Conservation (phyloP, 2,329 filamentous ascomycete genomes). For the Mycocentrospora acerina region DNA sequence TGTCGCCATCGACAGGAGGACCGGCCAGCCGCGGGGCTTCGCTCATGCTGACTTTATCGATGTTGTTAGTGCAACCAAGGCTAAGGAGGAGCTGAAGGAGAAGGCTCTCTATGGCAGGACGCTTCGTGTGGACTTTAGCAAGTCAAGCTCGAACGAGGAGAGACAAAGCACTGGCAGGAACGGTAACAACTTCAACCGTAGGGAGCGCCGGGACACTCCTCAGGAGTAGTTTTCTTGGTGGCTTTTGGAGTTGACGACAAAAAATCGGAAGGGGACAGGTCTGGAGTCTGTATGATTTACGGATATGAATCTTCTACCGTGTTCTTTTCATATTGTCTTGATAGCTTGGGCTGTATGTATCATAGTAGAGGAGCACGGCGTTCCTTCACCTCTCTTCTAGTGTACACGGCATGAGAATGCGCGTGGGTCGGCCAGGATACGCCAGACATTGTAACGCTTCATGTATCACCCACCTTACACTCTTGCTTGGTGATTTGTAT, state of each 20-base stretch:
- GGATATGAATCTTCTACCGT: conserved; percentile 15
- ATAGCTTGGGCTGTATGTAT: conserved; percentile 27
- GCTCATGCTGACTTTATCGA: conserved; percentile 79
- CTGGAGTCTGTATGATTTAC: conserved; percentile 7
- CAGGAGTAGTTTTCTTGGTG: conserved; percentile 7
- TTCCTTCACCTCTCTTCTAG: conserved; percentile 27
- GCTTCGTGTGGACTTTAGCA: conserved; percentile 67
- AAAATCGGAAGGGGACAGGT: neutral
- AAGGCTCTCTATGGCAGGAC: conserved; percentile 66
- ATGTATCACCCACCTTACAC: neutral
- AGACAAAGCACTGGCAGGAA: neutral
- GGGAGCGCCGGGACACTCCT: conserved; percentile 13
- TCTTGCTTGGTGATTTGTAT: too few species aligned
- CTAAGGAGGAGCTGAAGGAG: conserved; percentile 56
- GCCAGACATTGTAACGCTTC: conserved; percentile 10
- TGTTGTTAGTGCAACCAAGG: conserved; percentile 64
- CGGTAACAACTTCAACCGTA: too few species aligned
- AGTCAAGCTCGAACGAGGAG: conserved; percentile 13
- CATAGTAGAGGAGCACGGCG: conserved; percentile 33
- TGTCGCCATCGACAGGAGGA: conserved; percentile 78
- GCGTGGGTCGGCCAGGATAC: conserved; percentile 5
- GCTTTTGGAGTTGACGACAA: too few species aligned
- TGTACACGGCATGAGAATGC: conserved; percentile 13
- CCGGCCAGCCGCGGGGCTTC: conserved; percentile 80
- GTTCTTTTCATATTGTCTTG: conserved; percentile 24